phyloP scores from a whole-genome alignment of 2,329 filamentous ascomycete species.

The Colletotrichum limetticola region DNA sequence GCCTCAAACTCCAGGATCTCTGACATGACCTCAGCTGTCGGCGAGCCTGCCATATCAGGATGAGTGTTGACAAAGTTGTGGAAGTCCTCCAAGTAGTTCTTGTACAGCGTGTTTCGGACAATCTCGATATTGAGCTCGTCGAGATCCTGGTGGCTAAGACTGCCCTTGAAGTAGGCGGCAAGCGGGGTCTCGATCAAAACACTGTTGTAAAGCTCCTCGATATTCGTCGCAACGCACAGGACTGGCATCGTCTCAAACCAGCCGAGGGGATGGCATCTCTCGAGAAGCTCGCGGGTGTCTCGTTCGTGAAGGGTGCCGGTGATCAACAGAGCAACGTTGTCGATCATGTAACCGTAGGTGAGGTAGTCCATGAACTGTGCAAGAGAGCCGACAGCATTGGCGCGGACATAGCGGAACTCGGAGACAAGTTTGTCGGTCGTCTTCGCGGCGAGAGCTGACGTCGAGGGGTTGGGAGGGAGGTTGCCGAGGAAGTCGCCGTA shows the following conservation, averaged over 20 bases:
- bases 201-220: constrained; percentile 98
- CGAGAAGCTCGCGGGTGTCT: constrained; percentile 93
- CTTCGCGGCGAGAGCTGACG: constrained; percentile 91
- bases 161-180: constrained; percentile 97
- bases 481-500: constrained; percentile 97
- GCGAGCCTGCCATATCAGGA: constrained; percentile 85
- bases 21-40: constrained; percentile 93
- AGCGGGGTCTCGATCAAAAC: constrained; percentile 97
- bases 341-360: constrained; percentile 99
- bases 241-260: constrained; percentile 99
- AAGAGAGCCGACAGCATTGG: constrained; percentile 90
- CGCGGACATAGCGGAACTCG: constrained; percentile 95
- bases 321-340: constrained; percentile 97
- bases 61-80: constrained; percentile 93
- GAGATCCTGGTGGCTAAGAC: constrained; percentile 92
- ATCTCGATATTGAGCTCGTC: constrained; percentile 99
- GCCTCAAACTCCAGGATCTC: constrained; percentile 98
- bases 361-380: constrained; percentile 98
- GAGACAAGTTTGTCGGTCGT: constrained; percentile 98
- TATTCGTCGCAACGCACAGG: constrained; percentile 96
- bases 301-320: constrained; percentile 97
- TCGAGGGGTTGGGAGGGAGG: constrained; percentile 95
- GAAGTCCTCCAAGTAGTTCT: constrained; percentile 99
- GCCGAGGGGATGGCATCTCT: constrained; percentile 94
- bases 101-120: constrained; percentile 97